Base-by-base conservation (phyloP, 257 asterid species). In the Solanum virginianum region DNA sequence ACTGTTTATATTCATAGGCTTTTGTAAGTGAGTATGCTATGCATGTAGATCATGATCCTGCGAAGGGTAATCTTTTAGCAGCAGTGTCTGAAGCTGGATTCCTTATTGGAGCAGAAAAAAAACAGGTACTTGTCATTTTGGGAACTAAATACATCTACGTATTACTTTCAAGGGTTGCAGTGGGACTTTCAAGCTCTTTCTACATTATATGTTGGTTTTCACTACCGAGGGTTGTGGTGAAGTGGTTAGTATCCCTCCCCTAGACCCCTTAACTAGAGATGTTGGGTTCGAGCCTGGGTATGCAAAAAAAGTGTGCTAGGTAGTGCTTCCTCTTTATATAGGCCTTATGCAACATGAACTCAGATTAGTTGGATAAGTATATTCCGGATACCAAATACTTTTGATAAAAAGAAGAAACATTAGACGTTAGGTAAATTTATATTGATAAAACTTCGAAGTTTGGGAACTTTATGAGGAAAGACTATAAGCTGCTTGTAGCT, bases 21-120 rank as follows among this genome's bases (percentile, higher is more conserved):
- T 97, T 97, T 92, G 97, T 94, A 83, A 97, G 99, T 80, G 99
- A 97, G 88, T 97, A 97, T 85, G 99, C 98, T 51, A 97, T 93
- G 90, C 90, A 89, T 17, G 95, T 91, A 88, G 36, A 86, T 45
- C 22, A 60, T 10, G 98, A 93, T 89, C 93, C 97, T 69, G 98
- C 95, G 68, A 88, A 84, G 17, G 98, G 99, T 45, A 94, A 91
- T 91, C 97, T 97, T 87, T 85, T 95, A 85, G 98, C 98, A 62
- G 96, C 98, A 74, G 80, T 97, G 24, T 97, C 93, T 85, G 99
- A 97, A 91, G 98, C 98, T 59, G 98, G 93, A 8, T 97, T 97
- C 83, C 95, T 92, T 82, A 91, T 97, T 53, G 99, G 98, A 75
- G 86, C 93, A 13, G 99, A 97, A 89, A 95, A 95, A 85, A 80